phyloP scores from a whole-genome alignment of 306 rosid genomes.

The Fragaria vesca region DNA sequence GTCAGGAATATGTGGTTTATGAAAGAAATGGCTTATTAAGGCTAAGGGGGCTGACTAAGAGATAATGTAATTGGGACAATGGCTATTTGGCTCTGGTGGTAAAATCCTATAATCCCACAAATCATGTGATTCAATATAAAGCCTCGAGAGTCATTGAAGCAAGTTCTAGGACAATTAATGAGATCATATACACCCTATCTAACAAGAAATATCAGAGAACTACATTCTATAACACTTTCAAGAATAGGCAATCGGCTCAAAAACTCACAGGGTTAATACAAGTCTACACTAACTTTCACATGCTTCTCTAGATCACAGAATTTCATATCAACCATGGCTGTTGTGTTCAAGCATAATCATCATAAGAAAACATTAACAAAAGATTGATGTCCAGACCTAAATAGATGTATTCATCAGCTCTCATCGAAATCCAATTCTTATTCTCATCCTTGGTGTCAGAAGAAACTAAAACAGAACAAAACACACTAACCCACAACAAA shows the following conservation, averaged over 20 bases:
- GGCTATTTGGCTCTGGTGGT: not conserved
- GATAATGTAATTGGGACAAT: not conserved
- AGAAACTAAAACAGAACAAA: no score
- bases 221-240: not conserved
- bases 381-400: no score
- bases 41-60: not conserved
- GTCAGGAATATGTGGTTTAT: not conserved
- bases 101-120: not conserved
- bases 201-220: no score
- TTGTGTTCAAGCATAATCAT: no score
- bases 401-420: no score
- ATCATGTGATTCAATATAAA: not conserved
- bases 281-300: not conserved
- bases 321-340: not conserved
- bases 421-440: no score
- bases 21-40: not conserved
- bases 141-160: not conserved
- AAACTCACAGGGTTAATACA: not conserved
- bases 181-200: no score
- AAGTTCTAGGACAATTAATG: not conserved
- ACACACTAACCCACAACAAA: no score
- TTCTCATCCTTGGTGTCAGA: no score
- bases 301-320: not conserved
- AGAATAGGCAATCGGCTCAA: not conserved
- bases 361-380: no score